Base-by-base conservation (phyloP, 1,139 yeast species). In the Magnusiomyces magnusii region DNA sequence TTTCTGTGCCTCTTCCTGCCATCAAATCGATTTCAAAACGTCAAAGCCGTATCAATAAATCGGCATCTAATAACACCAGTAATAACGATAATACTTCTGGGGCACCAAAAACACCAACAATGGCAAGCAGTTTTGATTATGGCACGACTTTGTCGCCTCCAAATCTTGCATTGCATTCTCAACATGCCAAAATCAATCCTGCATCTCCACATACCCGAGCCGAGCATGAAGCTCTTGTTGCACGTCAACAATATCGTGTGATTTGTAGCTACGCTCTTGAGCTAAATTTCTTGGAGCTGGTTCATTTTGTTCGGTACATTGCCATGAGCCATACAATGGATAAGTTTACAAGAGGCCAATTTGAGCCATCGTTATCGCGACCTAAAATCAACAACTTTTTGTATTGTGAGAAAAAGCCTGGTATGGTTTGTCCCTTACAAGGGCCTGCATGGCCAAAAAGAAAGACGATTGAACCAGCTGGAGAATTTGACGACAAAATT, bases 211-310 rank as follows among this genome's bases (percentile, higher is more conserved):
- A 44, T 21, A 44, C 49, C 27, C 49, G 49, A 5, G 49, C 49
- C 5, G 55, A 52, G 10, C 55, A 52, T 15, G 28, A 28, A 19
- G 23, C 47, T 19, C 21, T 52, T 24, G 34, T 52, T 41, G 55
- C 34, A 25, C 47, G 34, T 2, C 55, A 52, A 27, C 28, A 23
- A 41, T 17, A 39, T 23, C 31, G 21, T 10, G n/a, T 52, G 23
- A 17, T 52, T 25, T n/a, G 10, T 7, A 13, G 31, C 3, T 52
- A 52, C 21, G 53, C 53, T 17, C 23, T 31, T 21, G 57, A 55
- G 15, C 47, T 55, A 2, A 23, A 25, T 17, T 52, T 39, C 28
- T 39, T 51, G 27, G 52, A 42, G 13, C 55, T 56, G 13, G 51
- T 39, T 2, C 24, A 44, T 36, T 24, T 51, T 5, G n/a, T 56